Percentiles rank a stretch among this genome's conserved stretches.
Evolutionary conservation across 2,329 filamentous ascomycete species (phyloP).

Genomic region (Aspergillus spinulosporus): DNA sequence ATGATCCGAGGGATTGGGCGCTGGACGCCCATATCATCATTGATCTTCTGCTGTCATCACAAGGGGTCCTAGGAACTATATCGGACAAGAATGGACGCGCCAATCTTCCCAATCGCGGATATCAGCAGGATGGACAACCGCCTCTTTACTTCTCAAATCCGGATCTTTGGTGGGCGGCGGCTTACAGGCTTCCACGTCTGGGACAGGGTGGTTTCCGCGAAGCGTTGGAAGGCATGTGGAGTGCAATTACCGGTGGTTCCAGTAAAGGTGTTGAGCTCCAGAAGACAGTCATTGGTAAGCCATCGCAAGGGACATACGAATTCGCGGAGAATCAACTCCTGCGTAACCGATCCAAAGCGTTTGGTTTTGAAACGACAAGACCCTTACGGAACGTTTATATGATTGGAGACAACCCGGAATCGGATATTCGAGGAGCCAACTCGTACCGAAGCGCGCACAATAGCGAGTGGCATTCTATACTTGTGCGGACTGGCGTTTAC

Average conservation of each 20-base stretch:
- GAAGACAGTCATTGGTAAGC: conserved; percentile 78
- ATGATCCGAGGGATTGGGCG: conserved; percentile 95
- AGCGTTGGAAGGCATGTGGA: conserved; percentile 78
- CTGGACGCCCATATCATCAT: conserved; percentile 81
- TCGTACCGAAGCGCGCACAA: conserved; percentile 65
- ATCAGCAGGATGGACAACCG: conserved; percentile 78
- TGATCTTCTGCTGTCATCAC: conserved; percentile 75
- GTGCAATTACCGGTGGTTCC: conserved; percentile 63
- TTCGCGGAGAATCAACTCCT: conserved; percentile 77
- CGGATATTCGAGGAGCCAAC: conserved; percentile 87
- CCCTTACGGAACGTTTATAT: conserved; percentile 81
- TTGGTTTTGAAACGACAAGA: conserved; percentile 38
- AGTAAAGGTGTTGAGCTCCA: conserved; percentile 56
- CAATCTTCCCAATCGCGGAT: conserved; percentile 70
- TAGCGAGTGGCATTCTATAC: conserved; percentile 73
- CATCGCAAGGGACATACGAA: conserved; percentile 71
- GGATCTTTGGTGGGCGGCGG: conserved; percentile 85
- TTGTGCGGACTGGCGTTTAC: conserved; percentile 82
- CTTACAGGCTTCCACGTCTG: conserved; percentile 79
- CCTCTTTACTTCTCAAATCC: conserved; percentile 84
- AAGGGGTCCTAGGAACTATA: conserved; percentile 81
- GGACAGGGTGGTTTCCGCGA: conserved; percentile 90
- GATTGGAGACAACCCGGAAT: conserved; percentile 88
- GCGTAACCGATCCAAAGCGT: conserved; percentile 56
- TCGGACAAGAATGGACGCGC: conserved; percentile 68